Conservation (phyloP, 352 stramenopile species). For the Phytopythium litorale region DNA sequence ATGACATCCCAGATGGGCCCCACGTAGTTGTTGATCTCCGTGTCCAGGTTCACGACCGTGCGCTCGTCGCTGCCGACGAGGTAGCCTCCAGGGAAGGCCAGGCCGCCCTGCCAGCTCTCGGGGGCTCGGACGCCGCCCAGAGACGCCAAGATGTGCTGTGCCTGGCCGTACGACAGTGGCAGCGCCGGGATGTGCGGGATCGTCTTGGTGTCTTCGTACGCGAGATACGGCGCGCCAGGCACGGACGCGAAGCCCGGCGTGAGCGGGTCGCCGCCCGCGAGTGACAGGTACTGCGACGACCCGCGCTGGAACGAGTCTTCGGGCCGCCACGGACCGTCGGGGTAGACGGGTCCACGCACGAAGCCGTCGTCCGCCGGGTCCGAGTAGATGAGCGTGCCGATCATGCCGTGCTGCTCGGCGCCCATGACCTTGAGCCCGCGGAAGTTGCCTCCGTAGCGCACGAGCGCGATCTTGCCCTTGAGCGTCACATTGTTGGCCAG, state of each 20-base stretch:
- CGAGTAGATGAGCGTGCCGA: constrained; percentile 65
- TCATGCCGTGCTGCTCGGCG: constrained; percentile 46
- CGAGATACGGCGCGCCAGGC: constrained; percentile 33
- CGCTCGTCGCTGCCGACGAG: constrained; percentile 48
- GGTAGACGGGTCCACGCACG: constrained; percentile 44
- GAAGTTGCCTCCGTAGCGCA: background rate
- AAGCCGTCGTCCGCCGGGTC: constrained; percentile 75
- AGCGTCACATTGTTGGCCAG: constrained; percentile 46
- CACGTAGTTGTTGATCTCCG: constrained; percentile 71
- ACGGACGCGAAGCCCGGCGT: constrained; percentile 29
- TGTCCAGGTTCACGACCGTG: constrained; percentile 44
- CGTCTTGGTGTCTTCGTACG: constrained; percentile 36
- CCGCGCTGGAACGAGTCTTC: constrained; percentile 57
- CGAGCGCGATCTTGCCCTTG: constrained; percentile 61
- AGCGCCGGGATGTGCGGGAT: constrained; percentile 65
- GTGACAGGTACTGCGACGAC: constrained; percentile 49
- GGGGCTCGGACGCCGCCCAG: constrained; percentile 51
- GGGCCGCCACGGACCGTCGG: constrained; percentile 56
- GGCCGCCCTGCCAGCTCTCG: constrained; percentile 44
- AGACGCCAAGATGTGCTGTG: constrained; percentile 49
- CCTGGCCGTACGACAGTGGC: constrained; percentile 74
- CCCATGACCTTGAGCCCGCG: constrained; percentile 61
- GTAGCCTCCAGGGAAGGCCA: constrained; percentile 52
- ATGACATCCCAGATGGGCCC: constrained; percentile 86
- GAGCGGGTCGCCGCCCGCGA: constrained; percentile 62